Evolutionary conservation across 228 moss, liverwort and hornwort species (phyloP), one percentile per base, ranked within the genome.

Genomic region (Sphagnum magellanicum): DNA sequence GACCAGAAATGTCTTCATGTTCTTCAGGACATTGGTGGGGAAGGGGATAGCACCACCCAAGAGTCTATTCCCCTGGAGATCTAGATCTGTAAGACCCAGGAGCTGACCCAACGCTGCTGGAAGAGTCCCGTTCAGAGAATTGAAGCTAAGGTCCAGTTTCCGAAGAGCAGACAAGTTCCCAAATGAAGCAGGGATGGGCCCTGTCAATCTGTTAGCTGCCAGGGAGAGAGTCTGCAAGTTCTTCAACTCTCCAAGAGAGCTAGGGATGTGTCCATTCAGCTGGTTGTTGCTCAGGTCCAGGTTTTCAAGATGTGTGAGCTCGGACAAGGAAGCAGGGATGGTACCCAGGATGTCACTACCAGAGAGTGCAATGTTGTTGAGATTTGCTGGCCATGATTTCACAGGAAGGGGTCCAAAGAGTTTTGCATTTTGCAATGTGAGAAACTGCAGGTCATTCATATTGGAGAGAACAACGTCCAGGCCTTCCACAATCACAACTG

Each of bases 221-320:
- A 85, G 53, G 9, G 76, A 77, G 10, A 85, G 60, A 3, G 68
- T 59, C 32, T 4, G 6, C 48, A 73, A 68, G 0, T 13, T 10
- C 0, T 49, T 32, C 5, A 85, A 51, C 16, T 73, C 55, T 50
- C 81, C 85, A 49, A 85, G 12, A 5, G 67, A 81, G 61, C 68
- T 85, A 57, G 82, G 77, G 55, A 85, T 82, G 73, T 85, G 85
- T 60, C 82, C 85, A 57, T 75, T 73, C 68, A 85, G 78, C 48
- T 63, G 70, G 73, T 86, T 86, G 53, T 12, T 0, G 70, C 82
- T 82, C 47, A 86, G 79, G 48, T 86, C 85, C 1, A 86, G 77
- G 0, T 2, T 0, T 1, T 8, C 14, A 49, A 86, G 77, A 0
- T 4, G 1, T 1, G 79, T 71, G 6, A 82, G 4, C 49, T 77